Conservation (phyloP, 129 eudicot species). For the Helianthus annuus region HanXRQr2.0-SUNRISE NC_035435.2:136845752-136846251, state of each 20-base stretch:
- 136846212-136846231: constrained; percentile 43
- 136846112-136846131: not conserved
- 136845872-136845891: not conserved
- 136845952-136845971: not conserved
- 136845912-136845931: not conserved
- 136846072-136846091: not conserved
- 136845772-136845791: not conserved
- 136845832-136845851: not conserved
- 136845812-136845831: not conserved
- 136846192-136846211: constrained; percentile 36
- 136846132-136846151: not conserved
- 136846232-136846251: constrained; percentile 39
- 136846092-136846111: not conserved
- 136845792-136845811: not conserved
- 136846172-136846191: not conserved
- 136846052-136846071: constrained; percentile 6
- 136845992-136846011: not conserved
- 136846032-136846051: not conserved
- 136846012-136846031: not conserved
- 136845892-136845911: not conserved
- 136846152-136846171: constrained; percentile 1
- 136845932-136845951: not conserved
- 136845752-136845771: not conserved
- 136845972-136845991: not conserved
- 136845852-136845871: not conserved